Evolutionary conservation across 192 early-diverging fungal species (phyloP), one percentile per base, ranked within the genome.

Genomic region (Coemansia furcata): DNA sequence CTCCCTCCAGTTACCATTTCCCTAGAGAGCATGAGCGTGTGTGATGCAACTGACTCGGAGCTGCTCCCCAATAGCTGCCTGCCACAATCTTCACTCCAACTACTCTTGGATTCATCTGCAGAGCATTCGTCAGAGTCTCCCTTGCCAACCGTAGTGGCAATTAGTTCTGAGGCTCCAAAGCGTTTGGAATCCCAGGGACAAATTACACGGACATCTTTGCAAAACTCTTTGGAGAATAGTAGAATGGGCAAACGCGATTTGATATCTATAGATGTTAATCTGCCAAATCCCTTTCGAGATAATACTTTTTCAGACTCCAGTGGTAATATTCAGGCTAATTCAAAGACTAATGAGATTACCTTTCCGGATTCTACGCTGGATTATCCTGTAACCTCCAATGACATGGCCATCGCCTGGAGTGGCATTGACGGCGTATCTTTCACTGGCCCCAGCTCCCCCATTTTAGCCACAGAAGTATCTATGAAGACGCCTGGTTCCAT

Each of bases 1-100:
- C 47, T 68, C 12, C 62, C 68, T 29, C 72, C 77, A 32, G 37
- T 70, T 3, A 74, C 77, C 39, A 62, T 73, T 32, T 35, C 50
- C 4, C 39, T 78, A 8, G 23, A 33, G 0, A 23, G 44, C 0
- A 43, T 79, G 67, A 44, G 33, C 19, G 67, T 79, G 6, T 79
- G 77, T 36, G 77, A 79, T 46, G 71, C 71, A 8, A 30, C 35
- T 0, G 69, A 58, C 2, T 33, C 63, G 3, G 65, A 69, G 32
- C 49, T 60, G 30, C 38, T 50, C 12, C 76, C 76, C n/a, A 50
- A 43, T 9, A 38, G 58, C 42, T 78, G 76, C 23, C 7, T 43
- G 4, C 40, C 71, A 17, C 49, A 60, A 11, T 63, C 43, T 2
- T 44, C 23, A 8, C 14, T 23, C 15, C 29, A 54, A 26, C 4